A percentile compares a stretch with the other conserved stretches of the same genome.
phyloP scores from a whole-genome alignment of 192 early-diverging fungal genomes.

The Podila verticillata region DNA sequence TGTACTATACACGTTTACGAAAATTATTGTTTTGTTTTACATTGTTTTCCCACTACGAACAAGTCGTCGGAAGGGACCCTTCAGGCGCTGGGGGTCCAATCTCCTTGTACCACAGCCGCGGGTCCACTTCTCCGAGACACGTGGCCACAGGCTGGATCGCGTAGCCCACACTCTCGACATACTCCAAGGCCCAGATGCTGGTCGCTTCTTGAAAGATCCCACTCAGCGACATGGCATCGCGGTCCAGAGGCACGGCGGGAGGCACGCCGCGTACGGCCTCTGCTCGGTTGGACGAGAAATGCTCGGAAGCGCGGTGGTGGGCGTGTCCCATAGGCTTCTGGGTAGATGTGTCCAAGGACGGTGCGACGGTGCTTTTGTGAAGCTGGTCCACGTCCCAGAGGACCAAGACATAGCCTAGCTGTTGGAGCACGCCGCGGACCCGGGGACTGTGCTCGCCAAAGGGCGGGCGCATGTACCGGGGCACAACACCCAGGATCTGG shows the following conservation, averaged over 20 bases:
- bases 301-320: neutral
- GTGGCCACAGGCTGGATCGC: slow-evolving; percentile 32
- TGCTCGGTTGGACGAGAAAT: slow-evolving; percentile 26
- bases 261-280: slow-evolving; percentile 38
- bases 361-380: neutral
- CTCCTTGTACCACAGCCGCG: slow-evolving; percentile 46
- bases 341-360: neutral
- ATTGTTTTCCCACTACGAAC: slow-evolving; percentile 1
- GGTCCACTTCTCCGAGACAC: slow-evolving; percentile 38
- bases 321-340: slow-evolving; percentile 7
- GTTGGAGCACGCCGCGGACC: slow-evolving; percentile 13
- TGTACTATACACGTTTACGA: too few species aligned
- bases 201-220: slow-evolving; percentile 50
- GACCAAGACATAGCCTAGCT: slow-evolving; percentile 33
- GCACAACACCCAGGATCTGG: slow-evolving; percentile 61
- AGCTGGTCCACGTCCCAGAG: slow-evolving; percentile 53
- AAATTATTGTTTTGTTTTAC: neutral
- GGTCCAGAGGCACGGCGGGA: slow-evolving; percentile 7
- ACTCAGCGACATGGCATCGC: slow-evolving; percentile 24
- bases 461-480: slow-evolving; percentile 71
- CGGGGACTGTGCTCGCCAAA: slow-evolving; percentile 40
- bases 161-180: slow-evolving; percentile 33
- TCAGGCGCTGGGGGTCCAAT: slow-evolving; percentile 9
- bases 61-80: slow-evolving; percentile 5
- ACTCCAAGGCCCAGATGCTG: slow-evolving; percentile 37